phyloP scores from a whole-genome alignment of 169 alveolate species.

The Cryptosporidium sp. region DNA sequence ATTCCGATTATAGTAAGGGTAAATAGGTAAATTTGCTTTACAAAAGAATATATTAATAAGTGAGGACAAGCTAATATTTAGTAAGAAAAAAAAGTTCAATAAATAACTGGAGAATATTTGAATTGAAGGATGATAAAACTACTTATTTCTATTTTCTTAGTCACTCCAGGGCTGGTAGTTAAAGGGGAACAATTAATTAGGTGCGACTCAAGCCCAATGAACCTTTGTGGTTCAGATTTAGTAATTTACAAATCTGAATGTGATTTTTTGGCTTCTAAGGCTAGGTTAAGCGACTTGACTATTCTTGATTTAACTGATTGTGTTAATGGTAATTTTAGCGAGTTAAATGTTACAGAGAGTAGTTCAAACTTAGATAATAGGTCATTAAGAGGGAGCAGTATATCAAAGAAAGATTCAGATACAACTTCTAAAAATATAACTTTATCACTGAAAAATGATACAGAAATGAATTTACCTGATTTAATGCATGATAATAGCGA shows the following conservation, averaged over 20 bases:
- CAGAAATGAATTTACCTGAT: not conserved
- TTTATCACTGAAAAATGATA: not conserved
- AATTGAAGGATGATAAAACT: not conserved
- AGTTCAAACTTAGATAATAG: not conserved
- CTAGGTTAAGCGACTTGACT: constrained; percentile 1
- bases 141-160: not conserved
- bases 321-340: not conserved
- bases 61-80: not conserved
- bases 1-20: not conserved
- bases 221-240: constrained; percentile 48
- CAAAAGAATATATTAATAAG: not conserved
- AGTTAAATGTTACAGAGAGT: not conserved
- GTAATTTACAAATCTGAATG: constrained; percentile 33
- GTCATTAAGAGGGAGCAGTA: constrained; percentile 9
- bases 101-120: not conserved
- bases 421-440: not conserved
- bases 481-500: not conserved
- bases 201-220: constrained; percentile 7
- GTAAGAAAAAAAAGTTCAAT: not conserved
- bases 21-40: not conserved
- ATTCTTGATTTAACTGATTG: constrained; percentile 44
- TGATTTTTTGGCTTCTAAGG: constrained; percentile 35
- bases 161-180: not conserved
- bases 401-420: not conserved
- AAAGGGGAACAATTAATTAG: not conserved